Evolutionary conservation across 768 basidiomycete species (phyloP).

Genomic region (Tulasnella sp.): DNA sequence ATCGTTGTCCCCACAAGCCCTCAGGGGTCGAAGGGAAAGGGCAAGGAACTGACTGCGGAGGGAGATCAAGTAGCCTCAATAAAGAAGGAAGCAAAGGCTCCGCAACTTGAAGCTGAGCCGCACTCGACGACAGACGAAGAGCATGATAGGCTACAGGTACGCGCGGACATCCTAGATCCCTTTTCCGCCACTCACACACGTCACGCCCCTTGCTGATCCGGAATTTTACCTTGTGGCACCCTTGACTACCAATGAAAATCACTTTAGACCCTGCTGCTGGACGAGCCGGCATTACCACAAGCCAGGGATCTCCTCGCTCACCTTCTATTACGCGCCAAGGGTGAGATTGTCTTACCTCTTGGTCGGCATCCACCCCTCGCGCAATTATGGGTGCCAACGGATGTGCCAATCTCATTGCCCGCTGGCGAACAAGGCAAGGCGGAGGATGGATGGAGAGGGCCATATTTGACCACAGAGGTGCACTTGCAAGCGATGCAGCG

Average conservation of each 20-base stretch:
- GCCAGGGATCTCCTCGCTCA: slow-evolving; percentile 56
- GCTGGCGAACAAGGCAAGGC: slow-evolving; percentile 27
- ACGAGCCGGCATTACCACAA: slow-evolving; percentile 14
- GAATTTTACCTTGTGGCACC: too few relatives aligned
- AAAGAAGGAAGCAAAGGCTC: too few relatives aligned
- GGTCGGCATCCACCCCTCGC: slow-evolving; percentile 53
- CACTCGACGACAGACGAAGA: background rate
- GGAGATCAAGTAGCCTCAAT: background rate
- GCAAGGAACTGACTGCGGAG: background rate
- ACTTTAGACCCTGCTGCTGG: background rate
- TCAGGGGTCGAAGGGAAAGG: too few relatives aligned
- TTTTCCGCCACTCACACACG: background rate
- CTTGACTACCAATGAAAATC: too few relatives aligned
- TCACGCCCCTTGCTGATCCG: background rate
- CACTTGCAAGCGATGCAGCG: slow-evolving; percentile 36
- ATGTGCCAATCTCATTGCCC: background rate
- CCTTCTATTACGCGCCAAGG: slow-evolving; percentile 53
- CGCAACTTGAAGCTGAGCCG: background rate
- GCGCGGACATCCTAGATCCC: too few relatives aligned
- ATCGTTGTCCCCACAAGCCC: too few relatives aligned
- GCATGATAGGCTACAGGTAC: background rate
- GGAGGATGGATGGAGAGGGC: slow-evolving; percentile 44
- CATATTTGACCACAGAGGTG: slow-evolving; percentile 39
- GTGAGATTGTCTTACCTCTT: slow-evolving; percentile 66
- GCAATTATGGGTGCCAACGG: slow-evolving; percentile 35